Base-by-base conservation (phyloP, 2,329 filamentous ascomycete genomes). In the Aspergillus phoenicis region DNA sequence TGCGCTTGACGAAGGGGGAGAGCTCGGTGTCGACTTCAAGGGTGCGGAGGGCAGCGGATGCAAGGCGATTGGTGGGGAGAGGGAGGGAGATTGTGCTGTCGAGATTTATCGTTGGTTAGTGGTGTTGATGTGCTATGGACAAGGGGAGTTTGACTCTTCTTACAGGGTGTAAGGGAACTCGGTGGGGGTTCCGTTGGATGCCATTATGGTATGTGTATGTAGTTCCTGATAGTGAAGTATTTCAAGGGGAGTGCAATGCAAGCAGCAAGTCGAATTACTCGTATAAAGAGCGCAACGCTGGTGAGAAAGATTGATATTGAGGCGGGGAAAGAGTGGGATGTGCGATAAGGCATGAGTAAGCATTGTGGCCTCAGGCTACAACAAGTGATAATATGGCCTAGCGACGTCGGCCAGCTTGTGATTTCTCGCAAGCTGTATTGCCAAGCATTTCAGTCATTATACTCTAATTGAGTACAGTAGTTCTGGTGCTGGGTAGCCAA, bases 11-110 rank as follows among this genome's bases (percentile, higher is more conserved):
- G 10, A 95, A 85, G 13, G 90, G 86, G 1, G 94, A 98, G 53
- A 98, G 85, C 75, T 99, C 95, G 63, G 88, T 85, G 78, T 99
- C 95, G 68, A 98, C 93, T 61, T 88, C 83, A 47, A 98, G 84
- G 41, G 92, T 86, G 68, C 85, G 85, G 38, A 91, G 84, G 47
- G 94, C 93, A 52, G 90, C 87, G 51, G 83, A 84, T 56, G 94
- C 93, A 51, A 97, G 87, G 64, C 91, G 89, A 38, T 87, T 76
- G 43, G 88, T 91, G 20, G 93, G 93, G 73, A 98, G 90, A 48
- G 95, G 94, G 61, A 95, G 84, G 69, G 88, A 83, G 64, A 97
- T 85, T 62, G 84, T 87, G 70, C 91, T 93, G 72, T 60, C 62
- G 41, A 33, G 41, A 10, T 53, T 30, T n/a, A n/a, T 62, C 48